phyloP scores from a whole-genome alignment of 2,329 filamentous ascomycete genomes.

The Chaetomium sp. region DNA sequence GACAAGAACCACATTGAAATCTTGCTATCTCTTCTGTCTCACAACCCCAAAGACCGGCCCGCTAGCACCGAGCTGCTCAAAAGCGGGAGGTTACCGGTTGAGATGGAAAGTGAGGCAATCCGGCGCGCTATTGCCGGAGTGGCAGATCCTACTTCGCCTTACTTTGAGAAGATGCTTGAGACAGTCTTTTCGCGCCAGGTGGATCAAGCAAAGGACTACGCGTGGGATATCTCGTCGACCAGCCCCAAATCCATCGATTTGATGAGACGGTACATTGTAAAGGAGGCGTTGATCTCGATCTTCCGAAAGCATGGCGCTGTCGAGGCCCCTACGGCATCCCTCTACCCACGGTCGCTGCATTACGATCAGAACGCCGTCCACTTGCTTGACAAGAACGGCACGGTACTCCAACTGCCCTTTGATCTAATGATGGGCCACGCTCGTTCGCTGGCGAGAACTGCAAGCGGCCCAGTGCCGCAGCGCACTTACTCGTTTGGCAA shows the following conservation, averaged over 20 bases:
- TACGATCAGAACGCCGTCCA: conserved; percentile 72
- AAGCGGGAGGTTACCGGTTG: conserved; percentile 79
- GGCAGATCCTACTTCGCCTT: conserved; percentile 74
- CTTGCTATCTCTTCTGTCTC: conserved; percentile 70
- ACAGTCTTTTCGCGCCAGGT: conserved; percentile 72
- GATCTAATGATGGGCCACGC: conserved; percentile 88
- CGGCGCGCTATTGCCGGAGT: conserved; percentile 74
- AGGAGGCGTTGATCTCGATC: conserved; percentile 65
- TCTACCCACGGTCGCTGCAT: conserved; percentile 77
- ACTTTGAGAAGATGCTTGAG: conserved; percentile 85
- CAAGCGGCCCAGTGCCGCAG: conserved; percentile 54
- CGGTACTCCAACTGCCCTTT: conserved; percentile 87
- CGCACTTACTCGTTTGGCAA: conserved; percentile 82
- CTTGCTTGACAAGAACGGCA: conserved; percentile 74
- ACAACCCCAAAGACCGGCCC: conserved; percentile 75
- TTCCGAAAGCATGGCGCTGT: conserved; percentile 88
- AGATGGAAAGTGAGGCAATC: conserved; percentile 89
- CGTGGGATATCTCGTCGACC: conserved; percentile 64
- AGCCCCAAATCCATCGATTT: conserved; percentile 52
- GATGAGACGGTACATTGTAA: conserved; percentile 66
- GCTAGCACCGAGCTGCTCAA: conserved; percentile 76
- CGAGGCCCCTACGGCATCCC: conserved; percentile 63
- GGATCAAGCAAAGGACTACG: conserved; percentile 73
- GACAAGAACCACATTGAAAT: conserved; percentile 73
- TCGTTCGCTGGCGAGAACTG: conserved; percentile 68